Conservation (phyloP, 495 filamentous ascomycete species). For the Antarctomyces pellizariae region DNA sequence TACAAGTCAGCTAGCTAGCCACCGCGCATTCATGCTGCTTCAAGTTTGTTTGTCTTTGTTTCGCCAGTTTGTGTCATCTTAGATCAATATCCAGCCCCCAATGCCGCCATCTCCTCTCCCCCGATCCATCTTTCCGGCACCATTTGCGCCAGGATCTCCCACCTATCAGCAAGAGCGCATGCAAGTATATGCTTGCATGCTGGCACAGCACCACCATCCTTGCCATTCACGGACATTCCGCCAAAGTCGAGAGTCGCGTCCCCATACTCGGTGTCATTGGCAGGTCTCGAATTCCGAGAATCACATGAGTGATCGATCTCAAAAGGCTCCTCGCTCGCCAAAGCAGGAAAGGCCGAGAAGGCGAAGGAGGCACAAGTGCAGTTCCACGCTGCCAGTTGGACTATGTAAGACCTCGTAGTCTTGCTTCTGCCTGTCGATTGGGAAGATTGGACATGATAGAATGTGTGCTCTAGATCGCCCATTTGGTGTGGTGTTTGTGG, state of each 20-base stretch:
- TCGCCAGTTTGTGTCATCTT: too few relatives aligned
- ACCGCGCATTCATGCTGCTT: too few relatives aligned
- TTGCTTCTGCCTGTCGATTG: too few relatives aligned
- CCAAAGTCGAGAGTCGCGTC: conserved; percentile 6
- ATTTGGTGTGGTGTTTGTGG: too few relatives aligned
- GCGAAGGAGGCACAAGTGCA: conserved; percentile 72
- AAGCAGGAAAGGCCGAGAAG: conserved; percentile 36
- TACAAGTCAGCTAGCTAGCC: too few relatives aligned
- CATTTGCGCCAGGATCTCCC: conserved; percentile 29
- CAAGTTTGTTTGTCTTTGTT: too few relatives aligned
- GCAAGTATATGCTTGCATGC: conserved; percentile 82
- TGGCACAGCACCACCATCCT: conserved; percentile 20
- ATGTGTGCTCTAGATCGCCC: too few relatives aligned
- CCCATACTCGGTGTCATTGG: conserved; percentile 2
- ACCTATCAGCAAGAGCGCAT: conserved; percentile 51
- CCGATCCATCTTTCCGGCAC: conserved; percentile 28
- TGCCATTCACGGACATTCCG: conserved; percentile 10
- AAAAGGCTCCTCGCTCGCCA: conserved; percentile 14
- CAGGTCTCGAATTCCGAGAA: too few relatives aligned
- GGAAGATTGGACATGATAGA: too few relatives aligned
- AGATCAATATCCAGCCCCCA: conserved; percentile 46
- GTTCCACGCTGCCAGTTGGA: conserved; percentile 58
- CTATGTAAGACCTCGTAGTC: conserved; percentile 31
- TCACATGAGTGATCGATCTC: conserved; percentile 7
- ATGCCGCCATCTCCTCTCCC: conserved; percentile 50